Evolutionary conservation across 2,329 filamentous ascomycete genomes (phyloP).

Genomic region (Pestalotiopsis sp.): DNA sequence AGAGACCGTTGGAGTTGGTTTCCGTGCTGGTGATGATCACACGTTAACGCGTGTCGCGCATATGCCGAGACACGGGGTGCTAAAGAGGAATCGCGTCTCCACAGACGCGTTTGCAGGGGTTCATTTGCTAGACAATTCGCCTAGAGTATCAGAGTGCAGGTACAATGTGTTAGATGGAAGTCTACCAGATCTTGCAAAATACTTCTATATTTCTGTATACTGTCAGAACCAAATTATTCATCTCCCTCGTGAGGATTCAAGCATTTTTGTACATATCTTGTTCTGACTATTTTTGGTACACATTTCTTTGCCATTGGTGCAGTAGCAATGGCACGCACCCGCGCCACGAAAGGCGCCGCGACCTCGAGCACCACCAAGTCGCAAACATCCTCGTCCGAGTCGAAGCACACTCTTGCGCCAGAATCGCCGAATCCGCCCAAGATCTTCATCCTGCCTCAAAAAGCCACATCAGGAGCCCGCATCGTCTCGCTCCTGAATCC

Average conservation of each 20-base stretch:
- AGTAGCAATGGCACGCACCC: conserved; percentile 46
- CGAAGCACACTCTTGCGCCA: conserved; percentile 43
- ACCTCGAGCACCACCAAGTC: conserved; percentile 26
- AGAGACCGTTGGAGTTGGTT: not conserved
- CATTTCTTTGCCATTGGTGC: not conserved
- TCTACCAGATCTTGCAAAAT: not conserved
- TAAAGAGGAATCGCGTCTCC: conserved; percentile 6
- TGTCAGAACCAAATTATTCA: not conserved
- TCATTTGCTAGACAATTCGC: not conserved
- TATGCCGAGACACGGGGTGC: not conserved
- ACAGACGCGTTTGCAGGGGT: conserved; percentile 5
- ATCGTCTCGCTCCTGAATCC: conserved; percentile 64
- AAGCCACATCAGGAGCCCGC: conserved; percentile 53
- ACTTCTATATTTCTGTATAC: not conserved
- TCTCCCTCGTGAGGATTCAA: not conserved
- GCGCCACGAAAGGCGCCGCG: conserved; percentile 39
- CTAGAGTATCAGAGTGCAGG: not conserved
- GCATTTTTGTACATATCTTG: not conserved
- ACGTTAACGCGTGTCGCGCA: not conserved
- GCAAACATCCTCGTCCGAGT: conserved; percentile 27
- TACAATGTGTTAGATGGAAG: not conserved
- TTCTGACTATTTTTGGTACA: not conserved
- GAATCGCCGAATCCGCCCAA: conserved; percentile 47
- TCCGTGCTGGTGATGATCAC: not conserved
- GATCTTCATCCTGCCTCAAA: conserved; percentile 63